phyloP scores from a whole-genome alignment of 2,329 filamentous ascomycete genomes.

The Aspergillus sp. region DNA sequence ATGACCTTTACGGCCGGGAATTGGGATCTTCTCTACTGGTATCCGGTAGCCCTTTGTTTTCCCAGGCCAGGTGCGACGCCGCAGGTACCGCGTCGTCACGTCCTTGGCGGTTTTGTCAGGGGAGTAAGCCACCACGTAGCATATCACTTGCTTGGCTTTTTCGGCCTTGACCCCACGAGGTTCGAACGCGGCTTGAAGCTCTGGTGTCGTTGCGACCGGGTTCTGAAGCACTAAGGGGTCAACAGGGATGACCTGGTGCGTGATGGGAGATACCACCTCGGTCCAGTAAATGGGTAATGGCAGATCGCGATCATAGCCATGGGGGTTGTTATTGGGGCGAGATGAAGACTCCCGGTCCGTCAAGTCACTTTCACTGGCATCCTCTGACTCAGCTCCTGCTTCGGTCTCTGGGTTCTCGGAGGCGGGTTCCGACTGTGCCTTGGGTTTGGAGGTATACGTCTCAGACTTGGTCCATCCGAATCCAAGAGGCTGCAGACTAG shows the following conservation, averaged over 20 bases:
- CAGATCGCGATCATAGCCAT: conserved; percentile 65
- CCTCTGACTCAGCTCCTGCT: conserved; percentile 13
- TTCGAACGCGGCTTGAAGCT: conserved; percentile 67
- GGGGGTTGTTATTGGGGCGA: conserved; percentile 32
- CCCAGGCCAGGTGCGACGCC: conserved; percentile 71
- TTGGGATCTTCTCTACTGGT: conserved; percentile 67
- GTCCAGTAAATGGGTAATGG: conserved; percentile 88
- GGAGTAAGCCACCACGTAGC: conserved; percentile 78
- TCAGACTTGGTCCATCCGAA: conserved; percentile 88
- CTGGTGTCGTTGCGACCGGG: conserved; percentile 61
- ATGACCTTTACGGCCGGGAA: conserved; percentile 68
- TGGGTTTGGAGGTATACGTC: conserved; percentile 51
- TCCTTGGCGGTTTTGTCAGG: conserved; percentile 86
- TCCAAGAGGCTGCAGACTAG: conserved; percentile 74
- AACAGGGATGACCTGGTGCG: conserved; percentile 68
- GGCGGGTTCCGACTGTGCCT: conserved; percentile 3
- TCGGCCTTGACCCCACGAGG: conserved; percentile 76
- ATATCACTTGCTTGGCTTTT: conserved; percentile 78
- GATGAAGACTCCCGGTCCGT: conserved; percentile 6
- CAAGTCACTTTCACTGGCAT: conserved; percentile 10
- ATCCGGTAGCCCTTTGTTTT: conserved; percentile 81
- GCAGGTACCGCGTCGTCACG: conserved; percentile 84
- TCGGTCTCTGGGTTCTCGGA: conserved; percentile 3
- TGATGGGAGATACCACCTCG: conserved; percentile 75
- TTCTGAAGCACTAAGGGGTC: conserved; percentile 63